Base-by-base conservation (phyloP, 148 eudicot genomes). In the Bassia scoparia region DNA sequence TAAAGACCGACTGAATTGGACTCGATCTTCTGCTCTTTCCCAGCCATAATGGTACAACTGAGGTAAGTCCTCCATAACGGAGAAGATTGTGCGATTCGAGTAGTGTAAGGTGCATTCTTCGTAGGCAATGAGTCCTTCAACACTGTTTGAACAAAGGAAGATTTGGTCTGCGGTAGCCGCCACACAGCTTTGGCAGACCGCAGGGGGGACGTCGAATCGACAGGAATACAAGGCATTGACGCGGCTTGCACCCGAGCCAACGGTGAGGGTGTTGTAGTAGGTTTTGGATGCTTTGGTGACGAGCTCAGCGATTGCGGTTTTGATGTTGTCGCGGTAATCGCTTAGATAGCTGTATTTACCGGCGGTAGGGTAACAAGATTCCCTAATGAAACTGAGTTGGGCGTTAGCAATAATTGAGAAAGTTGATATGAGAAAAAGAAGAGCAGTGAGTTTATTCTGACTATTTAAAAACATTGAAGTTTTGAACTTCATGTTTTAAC, bases 151-250 rank as follows among this genome's bases (percentile, higher is more conserved):
- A 24, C 79, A 77, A 7, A 3, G 0, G 0, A 66, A 8, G 5
- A 60, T 46, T 26, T 24, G 46, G 1, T 31, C n/a, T 0, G 64
- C 6, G 0, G 60, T 26, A 16, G 38, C 24, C 0, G 68, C 15
- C n/a, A 77, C 79, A 21, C 79, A 77, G n/a, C 53, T 43, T 31
- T 77, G 70, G 52, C 74, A 77, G 23, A 2, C 69, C 49, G 53
- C 44, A 3, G 31, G 37, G 3, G 70, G 21, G 14, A 69, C 27
- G 23, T 77, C 75, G 61, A 70, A 77, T 0, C 74, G 79, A 70
- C 79, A 77, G 4, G n/a, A 54, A 53, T 27, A 70, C 11, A 70
- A 37, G 70, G 79, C 70, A 15, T 62, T 37, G 4, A 77, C 74
- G n/a, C 30, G 5, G 56, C 43, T 41, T 3, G 5, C 4, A 33